phyloP scores from a whole-genome alignment of 148 eudicot genomes.

The Vaccinium corymbosum region DNA sequence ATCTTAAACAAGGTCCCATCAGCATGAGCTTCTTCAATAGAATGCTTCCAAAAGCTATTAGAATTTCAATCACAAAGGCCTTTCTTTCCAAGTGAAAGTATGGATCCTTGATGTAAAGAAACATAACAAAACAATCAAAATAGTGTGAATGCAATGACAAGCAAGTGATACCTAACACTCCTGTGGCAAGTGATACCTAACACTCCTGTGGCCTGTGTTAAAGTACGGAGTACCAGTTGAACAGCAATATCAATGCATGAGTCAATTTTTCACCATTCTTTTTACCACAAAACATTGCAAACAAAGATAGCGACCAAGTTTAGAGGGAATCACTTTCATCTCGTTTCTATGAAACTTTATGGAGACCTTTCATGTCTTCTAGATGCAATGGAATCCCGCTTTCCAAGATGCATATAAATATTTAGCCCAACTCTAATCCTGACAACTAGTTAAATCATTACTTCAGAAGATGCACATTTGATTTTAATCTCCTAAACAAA shows the following conservation, averaged over 20 bases:
- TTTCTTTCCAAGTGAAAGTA: not conserved
- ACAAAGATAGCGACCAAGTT: not conserved
- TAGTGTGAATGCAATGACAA: not conserved
- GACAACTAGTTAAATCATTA: not conserved
- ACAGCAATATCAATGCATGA: not conserved
- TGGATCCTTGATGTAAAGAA: slow-evolving; percentile 7
- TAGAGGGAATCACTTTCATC: not conserved
- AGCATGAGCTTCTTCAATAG: not conserved
- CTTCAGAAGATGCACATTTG: too few species aligned
- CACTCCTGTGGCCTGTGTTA: not conserved
- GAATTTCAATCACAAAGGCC: not conserved
- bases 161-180: not conserved
- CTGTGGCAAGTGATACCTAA: not conserved
- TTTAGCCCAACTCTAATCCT: not conserved
- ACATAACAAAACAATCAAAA: not conserved
- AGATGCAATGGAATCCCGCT: not conserved
- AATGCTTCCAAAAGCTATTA: not conserved
- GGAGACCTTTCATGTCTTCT: not conserved
- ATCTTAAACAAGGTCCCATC: not conserved
- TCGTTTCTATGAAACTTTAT: not conserved
- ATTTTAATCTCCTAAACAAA: too few species aligned
- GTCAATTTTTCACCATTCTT: not conserved
- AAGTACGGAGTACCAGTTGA: not conserved
- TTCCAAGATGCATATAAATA: not conserved
- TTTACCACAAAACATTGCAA: not conserved